These are phyloP conservation scores for Salix koriyanagi DNA, from an alignment of 345 rosid species.

Conservation along the genomic window DNA sequence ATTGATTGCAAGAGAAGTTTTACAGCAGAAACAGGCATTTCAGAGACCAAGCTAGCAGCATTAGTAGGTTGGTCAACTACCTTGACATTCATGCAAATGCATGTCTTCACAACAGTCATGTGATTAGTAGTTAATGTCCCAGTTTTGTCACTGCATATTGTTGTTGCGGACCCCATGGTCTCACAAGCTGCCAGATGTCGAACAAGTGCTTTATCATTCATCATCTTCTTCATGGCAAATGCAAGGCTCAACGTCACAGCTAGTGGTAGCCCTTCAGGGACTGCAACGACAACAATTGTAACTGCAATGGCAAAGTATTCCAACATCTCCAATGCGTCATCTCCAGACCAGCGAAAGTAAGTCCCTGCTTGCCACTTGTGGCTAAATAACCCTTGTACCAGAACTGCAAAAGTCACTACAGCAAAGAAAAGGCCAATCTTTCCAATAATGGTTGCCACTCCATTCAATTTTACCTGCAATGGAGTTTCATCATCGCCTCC, in stretches of 20 bases:
- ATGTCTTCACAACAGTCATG: conserved; percentile 89
- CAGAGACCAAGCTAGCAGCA: conserved; percentile 49
- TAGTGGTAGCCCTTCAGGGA: conserved; percentile 92
- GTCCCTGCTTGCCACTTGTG: conserved; percentile 46
- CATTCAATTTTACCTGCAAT: conserved; percentile 85
- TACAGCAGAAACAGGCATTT: conserved; percentile 49
- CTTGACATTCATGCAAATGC: conserved; percentile 62
- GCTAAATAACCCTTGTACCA: conserved; percentile 66
- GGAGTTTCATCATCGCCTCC: conserved; percentile 98
- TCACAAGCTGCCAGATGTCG: conserved; percentile 93
- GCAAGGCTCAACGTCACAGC: conserved; percentile 97
- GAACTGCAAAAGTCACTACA: conserved; percentile 70
- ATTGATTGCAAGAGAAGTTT: conserved; percentile 71
- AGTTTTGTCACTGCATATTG: conserved; percentile 88
- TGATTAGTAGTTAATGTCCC: conserved; percentile 90
- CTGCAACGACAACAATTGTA: conserved; percentile 93
- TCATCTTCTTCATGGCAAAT: conserved; percentile 97
- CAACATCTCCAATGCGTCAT: conserved; percentile 66
- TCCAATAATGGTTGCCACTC: conserved; percentile 89
- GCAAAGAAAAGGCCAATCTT: conserved; percentile 84
- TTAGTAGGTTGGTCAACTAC: conserved; percentile 38
- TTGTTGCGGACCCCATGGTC: conserved; percentile 97
- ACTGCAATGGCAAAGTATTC: conserved; percentile 90
- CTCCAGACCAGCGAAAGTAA: conserved; percentile 66
- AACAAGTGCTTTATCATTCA: conserved; percentile 93